Percentiles rank a stretch among this genome's conserved stretches.
Evolutionary conservation across 176 grass and related monocot genomes (phyloP).

Genomic region (Avena insularis): DNA sequence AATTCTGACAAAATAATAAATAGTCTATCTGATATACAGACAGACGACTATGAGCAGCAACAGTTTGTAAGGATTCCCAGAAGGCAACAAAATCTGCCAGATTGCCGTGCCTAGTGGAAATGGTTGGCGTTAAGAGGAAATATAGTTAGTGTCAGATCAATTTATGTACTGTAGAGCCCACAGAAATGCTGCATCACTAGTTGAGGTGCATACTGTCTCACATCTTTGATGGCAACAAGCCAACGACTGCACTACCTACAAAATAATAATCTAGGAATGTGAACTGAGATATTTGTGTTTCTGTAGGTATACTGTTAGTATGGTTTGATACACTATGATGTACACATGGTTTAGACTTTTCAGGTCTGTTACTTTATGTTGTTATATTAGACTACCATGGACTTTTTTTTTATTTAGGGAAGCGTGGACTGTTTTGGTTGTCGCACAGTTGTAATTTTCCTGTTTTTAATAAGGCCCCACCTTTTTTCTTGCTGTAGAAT

Average conservation of each 20-base stretch:
- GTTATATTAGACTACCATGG: neutral
- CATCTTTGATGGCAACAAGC: conserved; percentile 6
- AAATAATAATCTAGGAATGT: neutral
- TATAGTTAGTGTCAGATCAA: neutral
- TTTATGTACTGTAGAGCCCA: neutral
- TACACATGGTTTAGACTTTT: neutral
- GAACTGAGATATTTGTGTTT: neutral
- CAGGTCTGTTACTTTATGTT: neutral
- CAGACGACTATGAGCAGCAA: neutral
- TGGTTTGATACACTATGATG: neutral
- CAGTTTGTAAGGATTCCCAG: neutral
- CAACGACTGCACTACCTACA: neutral
- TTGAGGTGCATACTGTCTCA: neutral
- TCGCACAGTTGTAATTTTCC: neutral
- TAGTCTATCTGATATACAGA: neutral
- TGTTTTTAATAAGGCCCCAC: neutral
- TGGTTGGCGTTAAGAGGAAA: neutral
- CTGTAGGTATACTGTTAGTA: neutral
- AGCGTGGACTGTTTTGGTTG: neutral
- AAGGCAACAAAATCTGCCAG: neutral
- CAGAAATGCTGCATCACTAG: neutral
- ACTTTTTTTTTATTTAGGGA: too few relatives aligned
- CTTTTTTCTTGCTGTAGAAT: conserved; percentile 10
- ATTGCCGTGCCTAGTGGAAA: neutral
- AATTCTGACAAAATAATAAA: neutral